Conservation (phyloP, 306 rosid species). For the Cucurbita ficifolia region DNA sequence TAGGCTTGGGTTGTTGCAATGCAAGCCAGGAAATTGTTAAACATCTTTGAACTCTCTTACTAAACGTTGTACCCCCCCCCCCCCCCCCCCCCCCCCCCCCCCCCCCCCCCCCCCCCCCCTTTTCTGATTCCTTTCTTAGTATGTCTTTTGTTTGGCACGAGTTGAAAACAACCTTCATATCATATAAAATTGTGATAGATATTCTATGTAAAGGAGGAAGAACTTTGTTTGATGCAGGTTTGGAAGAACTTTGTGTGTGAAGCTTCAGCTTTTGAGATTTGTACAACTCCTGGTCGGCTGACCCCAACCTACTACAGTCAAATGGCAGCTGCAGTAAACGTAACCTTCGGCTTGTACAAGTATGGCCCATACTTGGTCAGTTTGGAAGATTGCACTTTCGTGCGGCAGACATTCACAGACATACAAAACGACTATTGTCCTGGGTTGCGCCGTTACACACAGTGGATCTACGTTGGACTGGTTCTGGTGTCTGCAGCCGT, state of each 20-base stretch:
- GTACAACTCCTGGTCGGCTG: conserved; percentile 29
- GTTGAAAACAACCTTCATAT: not conserved
- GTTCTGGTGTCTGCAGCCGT: conserved; percentile 18
- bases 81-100: not conserved
- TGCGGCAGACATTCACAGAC: conserved; percentile 17
- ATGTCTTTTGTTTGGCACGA: not conserved
- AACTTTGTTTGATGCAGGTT: conserved; percentile 10
- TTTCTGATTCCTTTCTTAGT: not conserved
- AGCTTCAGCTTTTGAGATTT: conserved; percentile 12
- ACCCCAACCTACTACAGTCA: conserved; percentile 22
- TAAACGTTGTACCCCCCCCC: not conserved
- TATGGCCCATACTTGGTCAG: conserved; percentile 23
- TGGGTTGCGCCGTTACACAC: conserved; percentile 3
- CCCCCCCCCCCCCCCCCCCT: not conserved
- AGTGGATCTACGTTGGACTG: conserved; percentile 18
- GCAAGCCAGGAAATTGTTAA: not conserved
- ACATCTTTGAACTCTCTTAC: not conserved
- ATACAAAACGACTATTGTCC: conserved; percentile 19
- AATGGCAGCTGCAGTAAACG: conserved; percentile 15
- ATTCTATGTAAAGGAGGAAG: not conserved
- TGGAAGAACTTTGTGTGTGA: conserved; percentile 20
- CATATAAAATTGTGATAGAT: not conserved
- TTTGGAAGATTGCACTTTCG: conserved; percentile 30
- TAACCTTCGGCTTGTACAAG: conserved; percentile 14
- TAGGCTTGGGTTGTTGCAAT: no score